Evolutionary conservation across 331 rosid species (phyloP).

Genomic region (Malus hybrid): DNA sequence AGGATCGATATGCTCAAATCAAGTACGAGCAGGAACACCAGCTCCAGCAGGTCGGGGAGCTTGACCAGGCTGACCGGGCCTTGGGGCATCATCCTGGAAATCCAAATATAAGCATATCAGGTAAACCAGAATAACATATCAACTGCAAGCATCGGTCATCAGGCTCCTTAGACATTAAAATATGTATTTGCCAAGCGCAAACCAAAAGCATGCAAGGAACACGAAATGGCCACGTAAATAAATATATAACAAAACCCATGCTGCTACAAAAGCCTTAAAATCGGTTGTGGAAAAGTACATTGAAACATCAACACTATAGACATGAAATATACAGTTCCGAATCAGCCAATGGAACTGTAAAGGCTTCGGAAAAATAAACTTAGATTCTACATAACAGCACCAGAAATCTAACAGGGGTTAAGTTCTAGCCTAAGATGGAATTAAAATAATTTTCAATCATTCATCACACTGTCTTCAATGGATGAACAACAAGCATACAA

Average conservation of each 20-base stretch:
- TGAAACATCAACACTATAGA: not conserved
- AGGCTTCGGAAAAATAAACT: not conserved
- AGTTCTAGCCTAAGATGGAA: too few relatives aligned
- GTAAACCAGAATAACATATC: too few relatives aligned
- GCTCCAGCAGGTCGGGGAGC: constrained; percentile 64
- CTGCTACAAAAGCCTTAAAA: not conserved
- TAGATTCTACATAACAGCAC: not conserved
- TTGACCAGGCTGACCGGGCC: constrained; percentile 86
- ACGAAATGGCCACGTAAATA: not conserved
- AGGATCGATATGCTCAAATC: not conserved
- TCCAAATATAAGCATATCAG: not conserved
- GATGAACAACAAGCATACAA: not conserved
- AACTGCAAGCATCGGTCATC: too few relatives aligned
- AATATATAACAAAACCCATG: not conserved
- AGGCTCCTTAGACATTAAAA: not conserved
- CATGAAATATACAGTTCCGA: not conserved
- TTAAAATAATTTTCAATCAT: not conserved
- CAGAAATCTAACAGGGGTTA: not conserved
- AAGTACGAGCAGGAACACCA: constrained; percentile 46
- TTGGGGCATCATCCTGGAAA: constrained; percentile 61
- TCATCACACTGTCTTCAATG: not conserved
- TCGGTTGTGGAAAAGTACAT: not conserved
- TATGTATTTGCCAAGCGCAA: not conserved
- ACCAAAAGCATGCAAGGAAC: not conserved
- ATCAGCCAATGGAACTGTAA: not conserved